phyloP scores from a whole-genome alignment of 2,329 filamentous ascomycete species.

The Westerdykella aurantiaca region DNA sequence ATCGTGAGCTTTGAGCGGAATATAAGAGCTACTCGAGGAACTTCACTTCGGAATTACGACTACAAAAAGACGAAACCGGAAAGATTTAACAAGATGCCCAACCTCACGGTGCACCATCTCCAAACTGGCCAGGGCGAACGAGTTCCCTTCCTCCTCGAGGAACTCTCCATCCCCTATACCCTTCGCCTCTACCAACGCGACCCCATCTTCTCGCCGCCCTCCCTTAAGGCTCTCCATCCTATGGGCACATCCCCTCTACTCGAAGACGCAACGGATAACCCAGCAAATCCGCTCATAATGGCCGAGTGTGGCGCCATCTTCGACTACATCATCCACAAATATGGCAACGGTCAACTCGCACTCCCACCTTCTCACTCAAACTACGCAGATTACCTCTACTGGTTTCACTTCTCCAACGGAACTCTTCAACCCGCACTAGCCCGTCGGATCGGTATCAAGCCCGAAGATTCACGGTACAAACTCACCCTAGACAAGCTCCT shows the following conservation, averaged over 20 bases:
- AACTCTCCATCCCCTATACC: slow-evolving; percentile 53
- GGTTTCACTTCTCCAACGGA: slow-evolving; percentile 53
- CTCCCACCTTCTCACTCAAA: slow-evolving; percentile 42
- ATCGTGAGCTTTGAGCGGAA: no score
- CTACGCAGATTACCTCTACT: slow-evolving; percentile 60
- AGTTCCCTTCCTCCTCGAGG: slow-evolving; percentile 60
- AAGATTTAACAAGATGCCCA: background rate
- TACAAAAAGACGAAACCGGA: no score
- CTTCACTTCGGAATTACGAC: no score
- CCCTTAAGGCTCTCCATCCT: slow-evolving; percentile 31
- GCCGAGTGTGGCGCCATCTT: slow-evolving; percentile 56
- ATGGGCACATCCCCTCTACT: slow-evolving; percentile 57
- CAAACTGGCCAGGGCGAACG: slow-evolving; percentile 57
- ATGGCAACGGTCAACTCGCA: slow-evolving; percentile 46
- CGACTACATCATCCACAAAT: slow-evolving; percentile 56
- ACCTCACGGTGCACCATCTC: slow-evolving; percentile 34
- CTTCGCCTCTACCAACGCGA: slow-evolving; percentile 44
- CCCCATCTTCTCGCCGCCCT: slow-evolving; percentile 37
- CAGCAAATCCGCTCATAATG: slow-evolving; percentile 47
- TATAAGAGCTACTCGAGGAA: no score
- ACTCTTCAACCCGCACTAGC: slow-evolving; percentile 38
- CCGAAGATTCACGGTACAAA: slow-evolving; percentile 14
- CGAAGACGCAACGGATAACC: slow-evolving; percentile 43
- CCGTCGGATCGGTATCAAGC: slow-evolving; percentile 15
- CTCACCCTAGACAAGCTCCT: slow-evolving; percentile 32